Conservation (phyloP, 768 basidiomycete genomes). For the Antrodiella citrinella region DNA sequence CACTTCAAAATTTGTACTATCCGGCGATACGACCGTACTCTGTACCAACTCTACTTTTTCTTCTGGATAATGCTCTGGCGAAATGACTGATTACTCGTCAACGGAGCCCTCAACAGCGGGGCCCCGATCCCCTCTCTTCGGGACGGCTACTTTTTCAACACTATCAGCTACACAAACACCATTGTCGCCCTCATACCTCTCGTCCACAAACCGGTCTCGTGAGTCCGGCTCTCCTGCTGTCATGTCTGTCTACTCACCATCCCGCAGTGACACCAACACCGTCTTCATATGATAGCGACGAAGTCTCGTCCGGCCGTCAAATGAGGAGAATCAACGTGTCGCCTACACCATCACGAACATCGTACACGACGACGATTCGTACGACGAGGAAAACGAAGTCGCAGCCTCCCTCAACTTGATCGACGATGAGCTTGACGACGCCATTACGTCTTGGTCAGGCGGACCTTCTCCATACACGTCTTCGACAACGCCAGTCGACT, state of each 20-base stretch:
- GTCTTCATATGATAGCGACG: constrained; percentile 38
- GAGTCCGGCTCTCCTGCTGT: constrained; percentile 8
- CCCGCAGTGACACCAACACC: constrained; percentile 34
- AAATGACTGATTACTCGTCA: constrained; percentile 31
- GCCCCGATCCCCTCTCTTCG: constrained; percentile 54
- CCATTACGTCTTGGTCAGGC: too few relatives aligned
- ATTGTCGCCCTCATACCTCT: constrained; percentile 53
- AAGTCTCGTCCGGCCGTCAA: constrained; percentile 35
- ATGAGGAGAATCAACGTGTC: constrained; percentile 51
- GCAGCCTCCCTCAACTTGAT: constrained; percentile 62
- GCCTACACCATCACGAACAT: constrained; percentile 37
- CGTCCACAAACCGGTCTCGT: constrained; percentile 52
- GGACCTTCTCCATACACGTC: too few relatives aligned
- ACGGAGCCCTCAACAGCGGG: constrained; percentile 20
- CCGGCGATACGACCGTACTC: background rate
- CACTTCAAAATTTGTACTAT: background rate
- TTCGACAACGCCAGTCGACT: too few relatives aligned
- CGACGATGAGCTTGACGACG: constrained; percentile 58
- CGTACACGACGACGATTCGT: constrained; percentile 46
- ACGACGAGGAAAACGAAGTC: constrained; percentile 45
- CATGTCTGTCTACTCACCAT: background rate
- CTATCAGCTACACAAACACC: constrained; percentile 44
- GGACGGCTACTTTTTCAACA: constrained; percentile 49
- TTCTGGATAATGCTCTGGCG: constrained; percentile 2
- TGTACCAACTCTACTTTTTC: background rate